phyloP scores from a whole-genome alignment of 768 basidiomycete species.

The Psilocybe cubensis region DNA sequence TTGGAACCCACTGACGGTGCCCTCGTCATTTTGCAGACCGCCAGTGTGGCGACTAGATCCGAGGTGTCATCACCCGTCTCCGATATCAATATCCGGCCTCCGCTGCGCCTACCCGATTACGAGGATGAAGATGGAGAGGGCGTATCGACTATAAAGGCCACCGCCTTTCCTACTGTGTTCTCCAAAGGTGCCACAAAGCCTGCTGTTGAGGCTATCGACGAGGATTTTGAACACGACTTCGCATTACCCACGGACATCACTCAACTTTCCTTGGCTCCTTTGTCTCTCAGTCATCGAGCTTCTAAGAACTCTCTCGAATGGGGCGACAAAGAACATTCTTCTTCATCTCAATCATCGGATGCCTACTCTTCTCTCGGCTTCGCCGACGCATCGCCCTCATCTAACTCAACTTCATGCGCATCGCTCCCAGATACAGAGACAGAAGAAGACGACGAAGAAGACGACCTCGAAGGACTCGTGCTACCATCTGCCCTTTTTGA shows the following conservation, averaged over 20 bases:
- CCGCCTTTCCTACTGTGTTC: conserved; percentile 40
- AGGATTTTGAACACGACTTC: conserved; percentile 86
- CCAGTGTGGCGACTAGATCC: conserved; percentile 40
- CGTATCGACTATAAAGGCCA: conserved; percentile 81
- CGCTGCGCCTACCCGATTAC: conserved; percentile 46
- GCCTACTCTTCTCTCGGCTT: conserved; percentile 82
- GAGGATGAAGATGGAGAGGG: conserved; percentile 75
- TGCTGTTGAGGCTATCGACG: conserved; percentile 50
- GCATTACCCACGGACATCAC: conserved; percentile 81
- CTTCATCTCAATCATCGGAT: conserved; percentile 87
- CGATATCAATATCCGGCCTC: conserved; percentile 69
- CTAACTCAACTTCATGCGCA: conserved; percentile 69
- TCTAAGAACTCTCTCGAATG: conserved; percentile 88
- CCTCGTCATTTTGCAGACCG: conserved; percentile 42
- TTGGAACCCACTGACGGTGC: conserved; percentile 60
- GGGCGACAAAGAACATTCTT: conserved; percentile 83
- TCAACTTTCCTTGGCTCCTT: conserved; percentile 79
- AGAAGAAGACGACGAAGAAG: conserved; percentile 75
- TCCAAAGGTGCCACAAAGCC: conserved; percentile 39
- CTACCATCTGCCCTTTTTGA: conserved; percentile 79
- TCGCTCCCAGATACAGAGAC: conserved; percentile 76
- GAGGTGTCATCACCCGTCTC: conserved; percentile 35
- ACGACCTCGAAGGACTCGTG: conserved; percentile 80
- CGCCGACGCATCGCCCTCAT: conserved; percentile 70
- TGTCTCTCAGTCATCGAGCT: conserved; percentile 73